These are phyloP conservation scores for Striga asiatica DNA, from an alignment of 257 asterid species.

Conservation along the genomic window DNA sequence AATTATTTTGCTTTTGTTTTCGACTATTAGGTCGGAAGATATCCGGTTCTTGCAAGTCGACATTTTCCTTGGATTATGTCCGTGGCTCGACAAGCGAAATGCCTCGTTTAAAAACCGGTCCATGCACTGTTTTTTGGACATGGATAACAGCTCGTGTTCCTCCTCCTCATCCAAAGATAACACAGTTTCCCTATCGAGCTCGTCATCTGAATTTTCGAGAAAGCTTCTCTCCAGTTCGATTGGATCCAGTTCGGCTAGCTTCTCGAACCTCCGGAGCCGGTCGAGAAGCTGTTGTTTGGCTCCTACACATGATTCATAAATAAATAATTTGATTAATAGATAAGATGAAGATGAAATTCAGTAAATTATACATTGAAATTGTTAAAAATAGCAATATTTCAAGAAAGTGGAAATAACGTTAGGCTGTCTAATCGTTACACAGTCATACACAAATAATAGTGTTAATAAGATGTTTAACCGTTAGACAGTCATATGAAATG, in stretches of 20 bases:
- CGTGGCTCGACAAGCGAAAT: constrained; percentile 1
- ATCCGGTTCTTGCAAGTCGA: constrained; percentile 23
- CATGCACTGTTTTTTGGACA: constrained; percentile 12
- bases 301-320: constrained; percentile 31
- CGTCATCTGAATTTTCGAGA: constrained; percentile 34
- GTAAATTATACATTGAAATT: too few relatives aligned
- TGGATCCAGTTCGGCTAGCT: constrained; percentile 60
- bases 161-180: constrained; percentile 10
- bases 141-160: background rate
- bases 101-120: constrained; percentile 22
- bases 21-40: background rate
- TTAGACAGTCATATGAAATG: too few relatives aligned
- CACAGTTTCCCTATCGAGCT: constrained; percentile 6
- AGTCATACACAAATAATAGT: too few relatives aligned
- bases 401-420: too few relatives aligned
- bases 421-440: too few relatives aligned
- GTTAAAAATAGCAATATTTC: too few relatives aligned
- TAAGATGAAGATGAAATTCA: too few relatives aligned
- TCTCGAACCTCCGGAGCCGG: constrained; percentile 65
- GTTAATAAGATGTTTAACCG: too few relatives aligned
- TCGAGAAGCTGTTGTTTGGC: constrained; percentile 49
- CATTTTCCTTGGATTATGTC: constrained; percentile 13
- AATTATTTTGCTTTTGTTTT: constrained; percentile 2
- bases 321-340: too few relatives aligned
- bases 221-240: constrained; percentile 49